Conservation (phyloP, 768 basidiomycete genomes). For the Astraeus odoratus region DNA sequence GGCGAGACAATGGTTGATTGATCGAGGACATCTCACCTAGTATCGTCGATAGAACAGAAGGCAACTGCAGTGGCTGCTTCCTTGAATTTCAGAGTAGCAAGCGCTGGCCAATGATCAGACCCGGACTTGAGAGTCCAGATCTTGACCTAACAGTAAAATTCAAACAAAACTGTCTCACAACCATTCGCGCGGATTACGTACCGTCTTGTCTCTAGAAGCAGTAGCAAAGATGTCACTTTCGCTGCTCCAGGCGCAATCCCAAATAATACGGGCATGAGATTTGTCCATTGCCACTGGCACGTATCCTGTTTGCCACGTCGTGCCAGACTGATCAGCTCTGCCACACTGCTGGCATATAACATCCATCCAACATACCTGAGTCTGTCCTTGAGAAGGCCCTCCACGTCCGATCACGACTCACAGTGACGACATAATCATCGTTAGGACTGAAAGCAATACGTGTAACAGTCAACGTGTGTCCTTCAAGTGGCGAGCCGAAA, state of each 20-base stretch:
- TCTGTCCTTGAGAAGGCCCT: conserved; percentile 56
- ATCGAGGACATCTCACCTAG: conserved; percentile 45
- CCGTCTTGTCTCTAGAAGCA: conserved; percentile 92
- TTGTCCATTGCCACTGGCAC: conserved; percentile 62
- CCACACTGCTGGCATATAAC: too few relatives aligned
- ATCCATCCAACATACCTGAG: conserved; percentile 31
- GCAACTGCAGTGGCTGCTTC: conserved; percentile 83
- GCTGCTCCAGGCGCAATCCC: conserved; percentile 87
- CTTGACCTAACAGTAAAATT: conserved; percentile 52
- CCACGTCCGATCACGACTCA: conserved; percentile 92
- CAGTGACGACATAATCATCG: conserved; percentile 71
- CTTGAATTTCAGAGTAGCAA: conserved; percentile 56
- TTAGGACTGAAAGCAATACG: conserved; percentile 85
- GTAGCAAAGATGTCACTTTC: conserved; percentile 83
- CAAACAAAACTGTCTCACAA: background rate
- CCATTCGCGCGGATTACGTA: conserved; percentile 26
- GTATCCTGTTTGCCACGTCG: conserved; percentile 44
- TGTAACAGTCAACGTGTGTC: conserved; percentile 88
- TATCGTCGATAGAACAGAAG: conserved; percentile 37
- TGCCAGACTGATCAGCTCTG: too few relatives aligned
- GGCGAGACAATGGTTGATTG: background rate
- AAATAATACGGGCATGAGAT: conserved; percentile 87
- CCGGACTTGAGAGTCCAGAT: conserved; percentile 54
- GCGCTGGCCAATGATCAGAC: conserved; percentile 45
- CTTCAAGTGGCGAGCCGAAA: conserved; percentile 65